phyloP scores from a whole-genome alignment of 768 basidiomycete genomes.

The Termitomyces eurrhizus region DNA sequence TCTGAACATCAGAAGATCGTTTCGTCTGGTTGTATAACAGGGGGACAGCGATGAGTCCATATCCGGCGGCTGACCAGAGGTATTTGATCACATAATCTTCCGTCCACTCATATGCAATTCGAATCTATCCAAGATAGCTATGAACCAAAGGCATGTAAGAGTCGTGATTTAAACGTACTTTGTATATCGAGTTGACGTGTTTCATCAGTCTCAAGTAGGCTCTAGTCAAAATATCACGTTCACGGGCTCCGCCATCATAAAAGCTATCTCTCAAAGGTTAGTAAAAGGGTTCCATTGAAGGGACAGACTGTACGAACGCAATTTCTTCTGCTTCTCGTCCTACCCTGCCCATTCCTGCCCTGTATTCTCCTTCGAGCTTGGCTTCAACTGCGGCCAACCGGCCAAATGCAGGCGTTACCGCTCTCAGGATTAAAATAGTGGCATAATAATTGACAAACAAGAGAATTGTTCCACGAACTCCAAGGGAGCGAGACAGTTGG shows the following conservation, averaged over 20 bases:
- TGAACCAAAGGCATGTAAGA: neutral
- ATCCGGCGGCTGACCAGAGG: slow-evolving; percentile 91
- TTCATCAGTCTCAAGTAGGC: slow-evolving; percentile 80
- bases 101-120: slow-evolving; percentile 92
- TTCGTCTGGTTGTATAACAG: slow-evolving; percentile 66
- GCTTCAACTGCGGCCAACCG: slow-evolving; percentile 86
- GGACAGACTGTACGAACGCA: slow-evolving; percentile 50
- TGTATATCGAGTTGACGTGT: slow-evolving; percentile 91
- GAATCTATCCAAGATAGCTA: slow-evolving; percentile 45
- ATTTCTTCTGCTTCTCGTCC: slow-evolving; percentile 91
- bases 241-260: slow-evolving; percentile 84
- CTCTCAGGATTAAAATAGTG: slow-evolving; percentile 78
- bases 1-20: slow-evolving; percentile 27
- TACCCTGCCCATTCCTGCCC: slow-evolving; percentile 80
- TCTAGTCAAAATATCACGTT: slow-evolving; percentile 73
- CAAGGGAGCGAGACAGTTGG: slow-evolving; percentile 84
- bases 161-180: slow-evolving; percentile 37
- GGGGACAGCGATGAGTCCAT: slow-evolving; percentile 88
- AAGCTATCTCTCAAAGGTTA: slow-evolving; percentile 47
- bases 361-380: slow-evolving; percentile 85
- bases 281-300: neutral
- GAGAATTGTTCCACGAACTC: slow-evolving; percentile 75
- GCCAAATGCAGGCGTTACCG: slow-evolving; percentile 92
- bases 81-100: slow-evolving; percentile 98
- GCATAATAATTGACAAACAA: slow-evolving; percentile 82